These are phyloP conservation scores for Ceraceosorus guamensis DNA, from an alignment of 1,284 basidiomycete genomes.

Conservation along the genomic window DNA sequence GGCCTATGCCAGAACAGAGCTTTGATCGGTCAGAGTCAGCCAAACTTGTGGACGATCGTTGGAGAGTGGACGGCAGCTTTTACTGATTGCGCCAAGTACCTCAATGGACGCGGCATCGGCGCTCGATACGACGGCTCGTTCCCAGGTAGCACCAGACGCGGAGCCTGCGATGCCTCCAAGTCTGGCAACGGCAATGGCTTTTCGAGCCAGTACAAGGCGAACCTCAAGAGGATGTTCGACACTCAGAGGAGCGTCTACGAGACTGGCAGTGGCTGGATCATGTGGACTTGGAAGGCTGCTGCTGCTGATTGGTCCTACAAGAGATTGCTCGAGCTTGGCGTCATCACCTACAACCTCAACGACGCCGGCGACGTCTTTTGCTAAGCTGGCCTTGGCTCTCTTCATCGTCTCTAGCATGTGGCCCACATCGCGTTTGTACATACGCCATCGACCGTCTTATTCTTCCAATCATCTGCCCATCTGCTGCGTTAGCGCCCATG, in stretches of 20 bases:
- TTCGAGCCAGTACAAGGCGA: constrained; percentile 63
- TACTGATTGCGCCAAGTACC: constrained; percentile 68
- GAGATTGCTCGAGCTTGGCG: constrained; percentile 41
- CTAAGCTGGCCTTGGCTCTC: too few species aligned
- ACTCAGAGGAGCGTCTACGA: constrained; percentile 57
- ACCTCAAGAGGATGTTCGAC: constrained; percentile 75
- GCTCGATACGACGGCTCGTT: constrained; percentile 72
- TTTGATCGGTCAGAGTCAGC: constrained; percentile 25
- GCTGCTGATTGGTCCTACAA: constrained; percentile 47
- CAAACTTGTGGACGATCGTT: constrained; percentile 34
- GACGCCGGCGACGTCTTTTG: neutral
- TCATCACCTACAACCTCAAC: constrained; percentile 22
- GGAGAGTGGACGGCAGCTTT: constrained; percentile 54
- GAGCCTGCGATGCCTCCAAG: constrained; percentile 66
- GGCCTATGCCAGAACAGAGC: constrained; percentile 35
- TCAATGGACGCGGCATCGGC: constrained; percentile 59
- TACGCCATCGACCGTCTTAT: too few species aligned
- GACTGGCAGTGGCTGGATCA: constrained; percentile 62
- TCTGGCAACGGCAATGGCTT: constrained; percentile 68
- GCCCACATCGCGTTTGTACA: too few species aligned
- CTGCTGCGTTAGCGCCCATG: too few species aligned
- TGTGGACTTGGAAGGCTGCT: constrained; percentile 73
- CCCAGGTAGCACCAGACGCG: constrained; percentile 33
- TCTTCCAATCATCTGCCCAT: too few species aligned
- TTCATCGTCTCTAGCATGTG: too few species aligned